Conservation (phyloP, 1,284 basidiomycete species). For the Leccinum ponderosum region DNA sequence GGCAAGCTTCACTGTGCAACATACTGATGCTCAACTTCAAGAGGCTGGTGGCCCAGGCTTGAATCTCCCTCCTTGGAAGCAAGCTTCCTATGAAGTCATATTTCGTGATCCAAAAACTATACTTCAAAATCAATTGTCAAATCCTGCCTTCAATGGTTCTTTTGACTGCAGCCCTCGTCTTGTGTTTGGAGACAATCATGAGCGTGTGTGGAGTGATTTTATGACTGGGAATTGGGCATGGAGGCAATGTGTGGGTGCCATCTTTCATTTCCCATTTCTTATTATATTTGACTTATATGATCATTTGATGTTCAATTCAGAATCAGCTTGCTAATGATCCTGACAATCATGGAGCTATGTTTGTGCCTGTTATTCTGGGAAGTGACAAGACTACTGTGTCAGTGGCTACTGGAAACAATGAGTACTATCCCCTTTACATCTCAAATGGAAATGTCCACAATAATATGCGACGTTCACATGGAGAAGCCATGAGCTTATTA, state of each 20-base stretch:
- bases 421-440: neutral
- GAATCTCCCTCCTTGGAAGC: neutral
- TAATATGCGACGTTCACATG: neutral
- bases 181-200: neutral
- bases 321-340: neutral
- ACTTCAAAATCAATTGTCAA: neutral
- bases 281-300: neutral
- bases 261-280: neutral
- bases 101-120: neutral
- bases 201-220: neutral
- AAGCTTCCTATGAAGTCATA: neutral
- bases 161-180: neutral
- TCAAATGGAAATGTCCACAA: neutral
- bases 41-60: neutral
- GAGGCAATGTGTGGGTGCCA: neutral
- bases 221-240: neutral
- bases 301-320: neutral
- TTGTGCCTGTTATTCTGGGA: neutral
- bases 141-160: neutral
- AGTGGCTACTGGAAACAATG: neutral
- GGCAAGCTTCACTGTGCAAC: neutral
- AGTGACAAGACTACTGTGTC: neutral
- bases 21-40: neutral
- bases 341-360: neutral
- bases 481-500: neutral